These are phyloP conservation scores for Fusarium nurragi DNA, from an alignment of 2,329 filamentous ascomycete species.

Conservation along the genomic window DNA sequence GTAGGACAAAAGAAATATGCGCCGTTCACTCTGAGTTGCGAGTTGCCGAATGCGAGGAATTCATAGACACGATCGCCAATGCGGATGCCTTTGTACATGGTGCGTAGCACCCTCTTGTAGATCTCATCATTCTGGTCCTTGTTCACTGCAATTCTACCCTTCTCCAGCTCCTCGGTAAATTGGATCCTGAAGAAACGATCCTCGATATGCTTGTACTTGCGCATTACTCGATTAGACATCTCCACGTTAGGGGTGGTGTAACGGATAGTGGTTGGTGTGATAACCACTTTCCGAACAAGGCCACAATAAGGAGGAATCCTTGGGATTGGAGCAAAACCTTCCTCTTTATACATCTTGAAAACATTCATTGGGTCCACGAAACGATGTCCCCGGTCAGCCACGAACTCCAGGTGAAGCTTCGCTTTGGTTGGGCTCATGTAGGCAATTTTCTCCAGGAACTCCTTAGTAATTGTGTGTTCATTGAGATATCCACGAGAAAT, in stretches of 20 bases:
- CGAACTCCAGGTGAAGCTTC: conserved; percentile 75
- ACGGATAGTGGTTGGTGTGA: conserved; percentile 87
- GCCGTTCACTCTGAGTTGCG: conserved; percentile 90
- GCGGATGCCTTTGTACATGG: conserved; percentile 79
- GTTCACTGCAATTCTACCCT: conserved; percentile 65
- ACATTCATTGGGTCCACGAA: conserved; percentile 78
- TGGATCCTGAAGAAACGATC: conserved; percentile 90
- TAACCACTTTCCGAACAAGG: conserved; percentile 76
- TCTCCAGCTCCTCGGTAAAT: conserved; percentile 81
- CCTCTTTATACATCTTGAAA: conserved; percentile 66
- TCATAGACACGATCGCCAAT: conserved; percentile 85
- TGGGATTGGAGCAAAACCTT: conserved; percentile 57
- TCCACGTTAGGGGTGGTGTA: conserved; percentile 82
- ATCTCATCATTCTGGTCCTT: conserved; percentile 71
- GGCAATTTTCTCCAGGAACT: conserved; percentile 73
- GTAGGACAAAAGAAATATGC: conserved; percentile 91
- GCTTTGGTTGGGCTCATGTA: conserved; percentile 59
- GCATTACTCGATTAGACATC: conserved; percentile 85
- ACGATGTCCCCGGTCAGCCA: conserved; percentile 69
- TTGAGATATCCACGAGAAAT: conserved; percentile 81
- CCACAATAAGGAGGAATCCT: conserved; percentile 77
- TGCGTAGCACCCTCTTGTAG: conserved; percentile 76
- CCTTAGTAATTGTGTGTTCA: conserved; percentile 74
- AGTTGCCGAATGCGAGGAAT: conserved; percentile 95
- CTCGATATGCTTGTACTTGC: conserved; percentile 71